Conservation (phyloP, 2,329 filamentous ascomycete genomes). For the Venturia aucupariae region DNA sequence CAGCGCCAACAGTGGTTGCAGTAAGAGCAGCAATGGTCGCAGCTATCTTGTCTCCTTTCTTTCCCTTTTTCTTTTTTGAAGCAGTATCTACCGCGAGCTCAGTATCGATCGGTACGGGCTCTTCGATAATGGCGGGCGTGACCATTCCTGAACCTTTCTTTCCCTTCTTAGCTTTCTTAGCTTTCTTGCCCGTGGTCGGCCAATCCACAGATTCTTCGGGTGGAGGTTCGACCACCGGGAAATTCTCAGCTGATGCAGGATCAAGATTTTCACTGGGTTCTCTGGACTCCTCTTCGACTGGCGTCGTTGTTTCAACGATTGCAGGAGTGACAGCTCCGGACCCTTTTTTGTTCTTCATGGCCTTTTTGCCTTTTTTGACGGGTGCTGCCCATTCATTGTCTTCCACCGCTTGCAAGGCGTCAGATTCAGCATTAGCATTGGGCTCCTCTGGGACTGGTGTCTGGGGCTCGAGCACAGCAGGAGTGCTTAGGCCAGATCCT, state of each 20-base stretch:
- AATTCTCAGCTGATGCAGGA: no score
- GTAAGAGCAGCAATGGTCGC: not conserved
- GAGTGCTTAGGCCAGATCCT: slow-evolving; percentile 1
- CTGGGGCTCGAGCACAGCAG: not conserved
- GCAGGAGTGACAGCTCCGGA: not conserved
- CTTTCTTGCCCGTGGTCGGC: no score
- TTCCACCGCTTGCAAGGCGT: slow-evolving; percentile 31
- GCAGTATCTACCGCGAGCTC: not conserved
- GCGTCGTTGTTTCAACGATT: not conserved
- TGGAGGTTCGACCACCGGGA: no score
- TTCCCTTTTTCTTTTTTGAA: not conserved
- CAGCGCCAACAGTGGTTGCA: not conserved
- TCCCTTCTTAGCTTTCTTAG: no score
- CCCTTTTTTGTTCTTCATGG: slow-evolving; percentile 84
- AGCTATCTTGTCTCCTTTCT: not conserved
- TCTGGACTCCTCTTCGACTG: not conserved
- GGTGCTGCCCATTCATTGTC: slow-evolving; percentile 49
- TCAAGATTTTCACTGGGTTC: no score
- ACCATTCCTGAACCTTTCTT: not conserved
- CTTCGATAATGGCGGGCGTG: not conserved
- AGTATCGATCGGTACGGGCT: not conserved
- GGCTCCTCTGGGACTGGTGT: not conserved
- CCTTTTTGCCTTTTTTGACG: slow-evolving; percentile 84
- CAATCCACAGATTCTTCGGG: no score
- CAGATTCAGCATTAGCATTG: not conserved